Percentiles rank a stretch among this genome's conserved stretches.
Evolutionary conservation across 2,329 filamentous ascomycete genomes (phyloP).

Genomic region (Xylariaceae sp.): DNA sequence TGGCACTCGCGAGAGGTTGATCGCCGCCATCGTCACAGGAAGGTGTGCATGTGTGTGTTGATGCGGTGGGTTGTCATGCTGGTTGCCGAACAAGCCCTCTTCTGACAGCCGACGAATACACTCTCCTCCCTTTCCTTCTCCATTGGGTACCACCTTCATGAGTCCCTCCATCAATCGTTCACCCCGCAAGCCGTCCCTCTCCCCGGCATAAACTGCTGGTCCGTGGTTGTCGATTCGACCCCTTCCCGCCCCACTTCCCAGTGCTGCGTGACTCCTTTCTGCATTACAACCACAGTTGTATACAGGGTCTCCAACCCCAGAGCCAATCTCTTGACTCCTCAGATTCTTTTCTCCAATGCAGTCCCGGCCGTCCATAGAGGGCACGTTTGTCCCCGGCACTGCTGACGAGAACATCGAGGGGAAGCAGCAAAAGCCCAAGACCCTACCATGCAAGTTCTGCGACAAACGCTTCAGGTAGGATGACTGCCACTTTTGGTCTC

Average conservation of each 20-base stretch:
- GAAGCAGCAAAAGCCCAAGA: constrained; percentile 56
- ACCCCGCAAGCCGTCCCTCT: constrained; percentile 34
- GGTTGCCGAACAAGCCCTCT: constrained; percentile 28
- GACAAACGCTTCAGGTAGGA: constrained; percentile 58
- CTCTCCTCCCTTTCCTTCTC: constrained; percentile 14
- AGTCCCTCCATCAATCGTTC: constrained; percentile 33
- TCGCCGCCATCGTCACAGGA: constrained; percentile 17
- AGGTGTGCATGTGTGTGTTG: constrained; percentile 13
- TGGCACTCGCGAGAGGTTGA: constrained; percentile 4
- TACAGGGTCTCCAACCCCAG: constrained; percentile 30
- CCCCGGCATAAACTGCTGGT: constrained; percentile 32
- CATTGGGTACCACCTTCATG: constrained; percentile 28
- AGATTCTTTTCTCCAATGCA: constrained; percentile 41
- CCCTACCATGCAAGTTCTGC: constrained; percentile 58
- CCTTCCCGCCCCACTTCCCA: constrained; percentile 29
- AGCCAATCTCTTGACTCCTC: constrained; percentile 28
- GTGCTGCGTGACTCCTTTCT: constrained; percentile 34
- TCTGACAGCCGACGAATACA: constrained; percentile 25
- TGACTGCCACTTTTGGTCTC: constrained; percentile 18
- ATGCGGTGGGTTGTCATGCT: constrained; percentile 22
- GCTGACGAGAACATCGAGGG: constrained; percentile 46
- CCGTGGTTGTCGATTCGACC: constrained; percentile 28
- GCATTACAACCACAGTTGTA: constrained; percentile 33
- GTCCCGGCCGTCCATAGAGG: constrained; percentile 42
- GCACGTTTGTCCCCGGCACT: constrained; percentile 35